Base-by-base conservation (phyloP, 2,329 filamentous ascomycete species). In the Samsoniella hepiali region DNA sequence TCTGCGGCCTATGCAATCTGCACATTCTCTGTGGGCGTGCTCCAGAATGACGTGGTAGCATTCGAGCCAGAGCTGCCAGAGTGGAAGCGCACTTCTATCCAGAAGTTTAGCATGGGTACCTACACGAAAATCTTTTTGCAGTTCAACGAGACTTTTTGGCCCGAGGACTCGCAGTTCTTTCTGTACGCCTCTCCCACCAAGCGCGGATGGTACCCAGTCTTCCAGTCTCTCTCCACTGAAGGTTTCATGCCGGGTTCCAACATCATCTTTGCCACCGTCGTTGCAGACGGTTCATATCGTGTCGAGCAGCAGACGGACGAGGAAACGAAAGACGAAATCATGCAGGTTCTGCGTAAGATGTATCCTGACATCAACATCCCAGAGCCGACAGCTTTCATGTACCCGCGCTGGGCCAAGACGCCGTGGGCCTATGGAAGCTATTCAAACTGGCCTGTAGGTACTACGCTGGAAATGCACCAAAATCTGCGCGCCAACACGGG, bases 61-160 rank as follows among this genome's bases (percentile, higher is more conserved):
- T 91, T 90, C 70, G 70, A 77, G 11, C 88, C 88, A 0, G 67
- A 75, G 5, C 76, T 91, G 0, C 88, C 88, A 0, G 72, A 72
- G 3, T 90, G 87, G 88, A 91, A 91, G 72, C 77, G 81, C 15
- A 80, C 79, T 3, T 84, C 85, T 0, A 88, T 91, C 58, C 80
- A 84, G 3, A 85, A 82, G 44, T 89, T 90, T 71, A 77, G 80
- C 65, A 90, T 91, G 84, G 88, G 84, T 7, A 90, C 87, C 0
- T 91, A 90, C 74, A 91, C 87, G 58, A 91, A 91, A 71, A 84
- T 91, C 65, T 91, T 91, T 74, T 76, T 88, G 65, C 88, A 90
- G 66, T 91, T 90, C 73, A 78, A 86, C 65, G 77, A 86, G 62
- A 83, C 85, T 0, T 91, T 91, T 73, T 91, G 88, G 88, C 76